These are phyloP conservation scores for Curvularia verruculosa DNA, from an alignment of 2,329 filamentous ascomycete genomes.

Conservation along the genomic window DNA sequence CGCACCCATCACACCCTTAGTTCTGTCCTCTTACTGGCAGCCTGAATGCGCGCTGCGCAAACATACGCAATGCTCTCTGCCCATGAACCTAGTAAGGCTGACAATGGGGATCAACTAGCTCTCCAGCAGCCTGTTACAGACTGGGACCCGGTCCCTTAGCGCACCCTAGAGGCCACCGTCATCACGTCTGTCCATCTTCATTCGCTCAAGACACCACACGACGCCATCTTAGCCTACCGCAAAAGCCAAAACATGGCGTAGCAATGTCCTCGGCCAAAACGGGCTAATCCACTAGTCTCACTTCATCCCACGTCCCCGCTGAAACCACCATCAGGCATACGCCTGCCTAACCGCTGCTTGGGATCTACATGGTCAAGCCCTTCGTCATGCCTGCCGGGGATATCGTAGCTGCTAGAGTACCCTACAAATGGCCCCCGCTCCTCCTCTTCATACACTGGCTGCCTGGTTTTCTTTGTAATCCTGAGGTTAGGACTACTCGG, in stretches of 20 bases:
- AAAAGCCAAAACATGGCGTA: not conserved
- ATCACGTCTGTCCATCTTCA: conserved; percentile 2
- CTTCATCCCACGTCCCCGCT: conserved; percentile 9
- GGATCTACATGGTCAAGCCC: conserved; percentile 25
- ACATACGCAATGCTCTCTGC: not conserved
- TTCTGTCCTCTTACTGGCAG: not conserved
- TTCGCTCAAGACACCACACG: conserved; percentile 9
- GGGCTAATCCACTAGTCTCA: conserved; percentile 6
- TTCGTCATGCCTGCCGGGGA: conserved; percentile 21
- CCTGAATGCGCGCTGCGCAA: not conserved
- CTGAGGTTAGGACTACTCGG: not conserved
- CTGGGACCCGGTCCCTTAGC: conserved; percentile 1
- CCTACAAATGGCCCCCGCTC: conserved; percentile 5
- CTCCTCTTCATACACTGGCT: conserved; percentile 5
- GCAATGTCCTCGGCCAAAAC: conserved; percentile 5
- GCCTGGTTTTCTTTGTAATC: conserved; percentile 18
- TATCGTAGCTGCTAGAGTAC: conserved; percentile 21
- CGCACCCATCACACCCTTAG: conserved; percentile 13
- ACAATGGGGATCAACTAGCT: conserved; percentile 11
- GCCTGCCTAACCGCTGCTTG: conserved; percentile 20
- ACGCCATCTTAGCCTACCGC: conserved; percentile 5
- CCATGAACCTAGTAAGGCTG: not conserved
- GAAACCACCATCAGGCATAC: conserved; percentile 2
- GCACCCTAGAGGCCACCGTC: conserved; percentile 8
- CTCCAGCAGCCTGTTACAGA: conserved; percentile 1